Evolutionary conservation across 2,329 filamentous ascomycete genomes (phyloP).

Genomic region (Talaromyces amestolkiae): DNA sequence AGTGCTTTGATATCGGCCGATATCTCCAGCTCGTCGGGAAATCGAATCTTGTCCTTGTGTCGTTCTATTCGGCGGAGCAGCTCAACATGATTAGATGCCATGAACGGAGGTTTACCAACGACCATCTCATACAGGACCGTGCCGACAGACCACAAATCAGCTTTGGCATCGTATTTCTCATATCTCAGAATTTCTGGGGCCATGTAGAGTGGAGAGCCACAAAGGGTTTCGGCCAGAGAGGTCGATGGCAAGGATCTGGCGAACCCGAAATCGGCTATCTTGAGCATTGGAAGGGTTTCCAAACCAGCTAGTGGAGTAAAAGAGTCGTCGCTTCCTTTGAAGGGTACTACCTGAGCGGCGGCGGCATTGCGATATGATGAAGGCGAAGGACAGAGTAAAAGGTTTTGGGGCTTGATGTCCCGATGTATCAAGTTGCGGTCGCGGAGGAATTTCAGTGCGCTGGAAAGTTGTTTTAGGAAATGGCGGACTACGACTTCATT

Average conservation of each 20-base stretch:
- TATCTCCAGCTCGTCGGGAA: slow-evolving; percentile 68
- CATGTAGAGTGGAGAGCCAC: slow-evolving; percentile 97
- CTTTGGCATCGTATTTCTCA: slow-evolving; percentile 95
- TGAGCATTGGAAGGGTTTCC: slow-evolving; percentile 86
- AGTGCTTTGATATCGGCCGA: slow-evolving; percentile 76
- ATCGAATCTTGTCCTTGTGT: slow-evolving; percentile 79
- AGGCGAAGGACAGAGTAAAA: slow-evolving; percentile 80
- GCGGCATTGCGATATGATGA: slow-evolving; percentile 64
- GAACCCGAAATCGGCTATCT: slow-evolving; percentile 98
- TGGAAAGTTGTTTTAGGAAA: slow-evolving; percentile 91
- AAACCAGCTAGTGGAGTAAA: slow-evolving; percentile 78
- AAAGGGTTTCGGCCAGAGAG: slow-evolving; percentile 90
- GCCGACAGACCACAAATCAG: slow-evolving; percentile 95
- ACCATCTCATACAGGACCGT: slow-evolving; percentile 97
- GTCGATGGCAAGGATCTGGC: slow-evolving; percentile 86
- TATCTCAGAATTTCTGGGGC: slow-evolving; percentile 96
- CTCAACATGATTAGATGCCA: slow-evolving; percentile 91
- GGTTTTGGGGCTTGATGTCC: slow-evolving; percentile 95
- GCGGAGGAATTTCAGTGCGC: slow-evolving; percentile 84
- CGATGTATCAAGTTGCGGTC: slow-evolving; percentile 87
- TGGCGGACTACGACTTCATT: slow-evolving; percentile 96
- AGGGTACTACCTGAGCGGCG: slow-evolving; percentile 63
- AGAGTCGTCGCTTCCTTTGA: slow-evolving; percentile 77
- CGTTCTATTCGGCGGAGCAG: slow-evolving; percentile 87
- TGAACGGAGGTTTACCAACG: slow-evolving; percentile 83